Evolutionary conservation across 2,329 filamentous ascomycete species (phyloP).

Genomic region (Amphichorda felina): DNA sequence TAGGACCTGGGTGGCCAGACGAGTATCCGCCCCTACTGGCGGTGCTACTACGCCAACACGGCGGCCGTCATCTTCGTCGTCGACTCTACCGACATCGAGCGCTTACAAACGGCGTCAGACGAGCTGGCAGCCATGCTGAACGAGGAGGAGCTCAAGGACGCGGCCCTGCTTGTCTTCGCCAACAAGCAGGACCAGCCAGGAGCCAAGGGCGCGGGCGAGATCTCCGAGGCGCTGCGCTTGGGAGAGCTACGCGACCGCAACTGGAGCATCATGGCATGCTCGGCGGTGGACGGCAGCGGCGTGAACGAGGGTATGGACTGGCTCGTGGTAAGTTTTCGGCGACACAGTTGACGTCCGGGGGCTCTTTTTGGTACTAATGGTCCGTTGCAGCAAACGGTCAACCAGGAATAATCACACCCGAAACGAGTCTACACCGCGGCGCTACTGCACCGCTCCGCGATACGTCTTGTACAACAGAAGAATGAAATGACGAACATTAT

Average conservation of each 20-base stretch:
- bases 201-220: slow-evolving; percentile 91
- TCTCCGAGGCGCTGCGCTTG: slow-evolving; percentile 82
- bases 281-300: slow-evolving; percentile 87
- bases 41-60: slow-evolving; percentile 98
- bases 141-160: slow-evolving; percentile 91
- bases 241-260: slow-evolving; percentile 91
- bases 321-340: slow-evolving; percentile 68
- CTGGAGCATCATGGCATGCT: slow-evolving; percentile 98
- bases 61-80: slow-evolving; percentile 98
- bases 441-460: no score
- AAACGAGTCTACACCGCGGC: no score
- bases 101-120: slow-evolving; percentile 82
- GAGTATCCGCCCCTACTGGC: slow-evolving; percentile 97
- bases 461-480: slow-evolving; percentile 6
- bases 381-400: slow-evolving; percentile 14
- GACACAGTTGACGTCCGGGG: not conserved
- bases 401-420: slow-evolving; percentile 10
- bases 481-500: slow-evolving; percentile 5
- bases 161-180: slow-evolving; percentile 85
- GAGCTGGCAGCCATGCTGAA: slow-evolving; percentile 92
- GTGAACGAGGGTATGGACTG: slow-evolving; percentile 98
- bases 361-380: no score
- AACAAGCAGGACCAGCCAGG: slow-evolving; percentile 99
- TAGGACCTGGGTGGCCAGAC: slow-evolving; percentile 94
- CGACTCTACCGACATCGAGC: slow-evolving; percentile 94